A percentile compares a stretch with the other conserved stretches of the same genome.
Evolutionary conservation across 163 green algal genomes (phyloP).

Genomic region (Scenedesmus sp.): DNA sequence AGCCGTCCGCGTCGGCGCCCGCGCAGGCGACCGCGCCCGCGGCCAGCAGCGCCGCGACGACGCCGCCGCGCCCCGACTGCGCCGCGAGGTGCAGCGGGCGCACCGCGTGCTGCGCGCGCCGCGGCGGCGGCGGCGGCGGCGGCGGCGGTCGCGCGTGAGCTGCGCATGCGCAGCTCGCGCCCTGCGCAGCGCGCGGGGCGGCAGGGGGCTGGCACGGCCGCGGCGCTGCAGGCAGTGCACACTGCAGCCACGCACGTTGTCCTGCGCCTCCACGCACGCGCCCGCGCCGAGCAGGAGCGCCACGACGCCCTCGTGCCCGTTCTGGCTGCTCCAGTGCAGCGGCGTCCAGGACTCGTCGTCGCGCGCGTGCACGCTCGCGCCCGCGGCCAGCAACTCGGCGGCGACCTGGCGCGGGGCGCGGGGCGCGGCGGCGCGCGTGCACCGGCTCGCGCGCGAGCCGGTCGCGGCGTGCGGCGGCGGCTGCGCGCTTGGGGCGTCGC

Average conservation of each 20-base stretch:
- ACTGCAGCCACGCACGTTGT: conserved; percentile 8
- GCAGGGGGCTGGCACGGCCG: too few relatives aligned
- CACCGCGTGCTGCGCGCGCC: not conserved
- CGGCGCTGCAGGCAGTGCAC: too few relatives aligned
- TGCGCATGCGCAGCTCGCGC: not conserved
- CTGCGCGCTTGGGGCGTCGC: too few relatives aligned
- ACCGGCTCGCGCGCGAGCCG: too few relatives aligned
- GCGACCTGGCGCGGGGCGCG: not conserved
- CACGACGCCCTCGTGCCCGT: conserved; percentile 5
- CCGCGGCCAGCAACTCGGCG: not conserved
- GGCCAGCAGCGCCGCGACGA: conserved; percentile 19
- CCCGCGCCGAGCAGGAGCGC: conserved; percentile 22
- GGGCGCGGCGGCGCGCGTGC: too few relatives aligned
- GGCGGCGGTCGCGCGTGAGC: too few relatives aligned
- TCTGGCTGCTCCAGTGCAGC: conserved; percentile 28
- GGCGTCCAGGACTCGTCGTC: conserved; percentile 4
- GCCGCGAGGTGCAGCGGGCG: conserved; percentile 15
- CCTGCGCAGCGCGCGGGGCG: too few relatives aligned
- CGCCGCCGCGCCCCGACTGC: conserved; percentile 5
- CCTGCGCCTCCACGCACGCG: conserved; percentile 1
- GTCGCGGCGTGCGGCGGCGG: too few relatives aligned
- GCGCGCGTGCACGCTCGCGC: conserved; percentile 5
- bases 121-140: too few relatives aligned
- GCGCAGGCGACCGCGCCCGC: not conserved
- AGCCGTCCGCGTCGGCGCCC: not conserved